Conservation (phyloP, 192 early-diverging fungal species). For the Spinellus fusiger region DNA sequence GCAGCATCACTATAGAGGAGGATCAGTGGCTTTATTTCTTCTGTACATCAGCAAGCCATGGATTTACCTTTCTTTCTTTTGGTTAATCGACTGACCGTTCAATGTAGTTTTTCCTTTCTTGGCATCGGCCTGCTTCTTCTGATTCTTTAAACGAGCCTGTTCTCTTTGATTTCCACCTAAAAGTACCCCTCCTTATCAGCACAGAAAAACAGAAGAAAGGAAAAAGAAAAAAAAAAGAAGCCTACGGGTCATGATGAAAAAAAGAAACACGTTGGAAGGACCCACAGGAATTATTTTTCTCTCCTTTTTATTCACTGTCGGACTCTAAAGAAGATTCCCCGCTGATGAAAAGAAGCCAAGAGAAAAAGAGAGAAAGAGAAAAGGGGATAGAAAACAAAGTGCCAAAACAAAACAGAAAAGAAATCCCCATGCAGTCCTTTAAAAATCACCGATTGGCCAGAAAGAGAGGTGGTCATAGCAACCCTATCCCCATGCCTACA, state of each 20-base stretch:
- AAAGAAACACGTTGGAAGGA: not conserved
- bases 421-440: too few relatives aligned
- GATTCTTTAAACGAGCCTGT: constrained; percentile 40
- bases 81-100: constrained; percentile 27
- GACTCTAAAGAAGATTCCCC: too few relatives aligned
- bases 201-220: not conserved
- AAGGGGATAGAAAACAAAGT: not conserved
- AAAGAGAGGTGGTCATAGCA: too few relatives aligned
- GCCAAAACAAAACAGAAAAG: not conserved
- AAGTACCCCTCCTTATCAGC: too few relatives aligned
- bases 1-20: constrained; percentile 38
- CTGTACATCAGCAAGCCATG: not conserved
- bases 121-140: constrained; percentile 34
- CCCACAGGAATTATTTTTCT: not conserved
- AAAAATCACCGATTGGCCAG: too few relatives aligned
- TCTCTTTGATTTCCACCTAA: constrained; percentile 50
- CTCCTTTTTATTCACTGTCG: not conserved
- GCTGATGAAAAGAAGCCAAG: too few relatives aligned
- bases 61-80: constrained; percentile 41
- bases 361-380: not conserved
- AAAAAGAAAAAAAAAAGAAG: not conserved
- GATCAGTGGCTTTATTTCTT: not conserved
- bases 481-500: too few relatives aligned
- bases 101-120: constrained; percentile 24
- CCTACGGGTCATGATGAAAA: not conserved